Evolutionary conservation across 768 basidiomycete genomes (phyloP), one percentile per base, ranked within the genome.

Genomic region (Strobilomyces echinocephalus): DNA sequence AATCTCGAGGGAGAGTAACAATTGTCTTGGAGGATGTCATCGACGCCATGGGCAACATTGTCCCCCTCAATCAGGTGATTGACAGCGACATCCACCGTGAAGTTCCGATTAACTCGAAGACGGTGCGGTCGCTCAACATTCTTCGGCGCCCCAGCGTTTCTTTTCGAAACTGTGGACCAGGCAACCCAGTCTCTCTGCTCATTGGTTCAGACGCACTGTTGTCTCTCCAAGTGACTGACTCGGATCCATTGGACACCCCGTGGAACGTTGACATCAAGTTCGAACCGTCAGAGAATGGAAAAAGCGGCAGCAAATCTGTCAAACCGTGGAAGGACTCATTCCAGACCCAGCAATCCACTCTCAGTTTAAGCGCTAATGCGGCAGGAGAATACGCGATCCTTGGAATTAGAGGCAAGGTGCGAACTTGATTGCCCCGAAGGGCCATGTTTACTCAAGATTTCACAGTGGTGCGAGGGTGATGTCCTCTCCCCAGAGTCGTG

Each of bases 401-500:
- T 0, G 76, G 81, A 16, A 77, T 95, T 16, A 79, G 76, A 55
- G 93, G 95, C 38, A 85, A 82, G 73, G 84, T 82, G 51, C 14
- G 35, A 39, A 26, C 21, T 18, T 41, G 28, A 53, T 46, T 40
- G 46, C 16, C 11, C 2, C 7, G 16, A n/a, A 16, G 35, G 12
- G 43, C 35, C 10, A 20, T 8, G 54, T 4, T 16, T 41, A 12
- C 52, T 59, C 59, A 51, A 50, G 45, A 28, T 40, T n/a, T 49
- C 34, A 36, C 50, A 83, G 76, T 82, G 82, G 69, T 97, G 94
- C 62, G 73, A 80, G 40, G 94, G 94, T 7, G 87, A 88, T 53
- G 83, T 97, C 1, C 73, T 91, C 39, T 87, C 88, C 45, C 91
- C 93, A 1, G 90, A 92, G 52, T 81, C 76, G 5, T 93, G 91